A percentile compares a stretch with the other conserved stretches of the same genome.
Conservation (phyloP, 202 grass and related monocot genomes). For the Cymbopogon flexuosus region DNA sequence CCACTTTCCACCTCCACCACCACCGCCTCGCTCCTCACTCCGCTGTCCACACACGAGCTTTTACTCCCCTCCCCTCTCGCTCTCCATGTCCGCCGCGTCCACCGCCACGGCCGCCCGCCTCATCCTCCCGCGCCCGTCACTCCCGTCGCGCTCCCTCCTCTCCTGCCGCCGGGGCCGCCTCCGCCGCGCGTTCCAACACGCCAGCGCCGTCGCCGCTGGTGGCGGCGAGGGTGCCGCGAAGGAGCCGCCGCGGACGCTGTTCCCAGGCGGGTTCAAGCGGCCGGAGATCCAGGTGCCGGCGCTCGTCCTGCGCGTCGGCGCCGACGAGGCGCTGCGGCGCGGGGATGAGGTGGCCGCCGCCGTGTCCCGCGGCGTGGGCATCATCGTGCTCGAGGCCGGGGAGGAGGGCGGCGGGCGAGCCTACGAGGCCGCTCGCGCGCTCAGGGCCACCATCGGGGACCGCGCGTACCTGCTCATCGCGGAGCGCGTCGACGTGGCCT, state of each 20-base stretch:
- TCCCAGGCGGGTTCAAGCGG: constrained; percentile 89
- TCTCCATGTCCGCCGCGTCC: constrained; percentile 43
- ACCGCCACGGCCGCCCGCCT: constrained; percentile 37
- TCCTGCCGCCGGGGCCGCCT: constrained; percentile 4
- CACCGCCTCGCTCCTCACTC: neutral
- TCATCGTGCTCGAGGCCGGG: too few relatives aligned
- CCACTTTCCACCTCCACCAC: neutral
- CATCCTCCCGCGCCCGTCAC: neutral
- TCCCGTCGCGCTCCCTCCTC: neutral
- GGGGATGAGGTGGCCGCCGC: too few relatives aligned
- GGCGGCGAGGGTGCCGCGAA: constrained; percentile 18
- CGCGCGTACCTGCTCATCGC: constrained; percentile 71
- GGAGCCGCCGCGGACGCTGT: constrained; percentile 65
- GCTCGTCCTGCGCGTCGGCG: too few relatives aligned
- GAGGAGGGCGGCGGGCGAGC: too few relatives aligned
- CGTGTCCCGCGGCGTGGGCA: too few relatives aligned
- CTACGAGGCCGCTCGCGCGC: too few relatives aligned
- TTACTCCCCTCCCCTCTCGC: neutral
- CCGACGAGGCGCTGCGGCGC: too few relatives aligned
- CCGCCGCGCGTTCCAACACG: neutral
- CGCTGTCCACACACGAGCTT: constrained; percentile 1
- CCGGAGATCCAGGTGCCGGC: constrained; percentile 74
- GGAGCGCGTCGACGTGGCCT: constrained; percentile 80
- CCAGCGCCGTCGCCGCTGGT: neutral
- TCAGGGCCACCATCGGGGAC: neutral